A percentile compares a stretch with the other conserved stretches of the same genome.
These are phyloP conservation scores for Trichocomaceae sp. DNA, from an alignment of 2,329 filamentous ascomycete genomes.

Conservation along the genomic window DNA sequence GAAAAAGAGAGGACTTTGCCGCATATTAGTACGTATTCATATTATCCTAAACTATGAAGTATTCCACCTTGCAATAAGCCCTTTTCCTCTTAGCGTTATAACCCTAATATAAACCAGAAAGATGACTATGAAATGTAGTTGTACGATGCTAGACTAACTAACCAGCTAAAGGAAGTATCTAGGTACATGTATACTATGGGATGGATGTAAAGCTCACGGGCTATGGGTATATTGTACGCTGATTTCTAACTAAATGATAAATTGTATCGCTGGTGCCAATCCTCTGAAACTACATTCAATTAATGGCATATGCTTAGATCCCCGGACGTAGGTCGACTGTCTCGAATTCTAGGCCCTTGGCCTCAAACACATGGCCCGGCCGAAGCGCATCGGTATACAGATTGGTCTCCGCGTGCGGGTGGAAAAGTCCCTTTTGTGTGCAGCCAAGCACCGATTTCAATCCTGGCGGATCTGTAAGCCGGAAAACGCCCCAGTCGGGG, in stretches of 20 bases:
- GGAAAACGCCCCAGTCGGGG: constrained; percentile 78
- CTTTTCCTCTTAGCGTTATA: too few species aligned
- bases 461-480: constrained; percentile 87
- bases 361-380: constrained; percentile 66
- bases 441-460: constrained; percentile 79
- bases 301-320: neutral
- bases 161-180: too few species aligned
- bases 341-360: constrained; percentile 58
- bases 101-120: too few species aligned
- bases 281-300: too few species aligned
- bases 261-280: neutral
- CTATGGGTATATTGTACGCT: neutral
- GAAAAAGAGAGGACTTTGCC: too few species aligned
- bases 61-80: too few species aligned
- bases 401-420: constrained; percentile 64
- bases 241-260: neutral
- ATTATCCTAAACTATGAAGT: too few species aligned
- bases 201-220: too few species aligned
- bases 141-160: too few species aligned
- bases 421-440: constrained; percentile 71
- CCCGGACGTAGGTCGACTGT: constrained; percentile 54
- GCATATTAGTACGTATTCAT: too few species aligned
- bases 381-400: constrained; percentile 70
- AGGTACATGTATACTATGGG: too few species aligned
- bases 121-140: too few species aligned